Evolutionary conservation across 2,329 filamentous ascomycete genomes (phyloP).

Genomic region (Chaetomiaceae sp.): DNA sequence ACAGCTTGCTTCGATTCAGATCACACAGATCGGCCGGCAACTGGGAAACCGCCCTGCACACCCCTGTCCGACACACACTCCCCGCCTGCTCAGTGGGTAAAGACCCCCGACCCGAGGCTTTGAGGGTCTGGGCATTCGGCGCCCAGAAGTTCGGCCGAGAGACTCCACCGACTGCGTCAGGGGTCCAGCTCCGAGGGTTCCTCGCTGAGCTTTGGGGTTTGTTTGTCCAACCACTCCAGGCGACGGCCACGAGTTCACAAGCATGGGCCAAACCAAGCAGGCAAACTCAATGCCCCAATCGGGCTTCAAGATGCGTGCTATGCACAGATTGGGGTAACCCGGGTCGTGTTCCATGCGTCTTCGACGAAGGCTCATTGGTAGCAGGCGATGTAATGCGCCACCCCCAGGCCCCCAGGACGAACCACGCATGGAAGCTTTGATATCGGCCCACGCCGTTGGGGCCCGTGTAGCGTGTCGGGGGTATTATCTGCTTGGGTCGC

Average conservation of each 20-base stretch:
- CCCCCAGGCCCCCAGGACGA: too few relatives aligned
- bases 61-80: not conserved
- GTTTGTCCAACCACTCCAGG: too few relatives aligned
- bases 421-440: not conserved
- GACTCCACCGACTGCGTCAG: not conserved
- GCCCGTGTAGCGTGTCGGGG: not conserved
- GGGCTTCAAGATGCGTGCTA: too few relatives aligned
- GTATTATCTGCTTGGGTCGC: not conserved
- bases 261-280: too few relatives aligned
- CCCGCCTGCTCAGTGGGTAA: constrained; percentile 5
- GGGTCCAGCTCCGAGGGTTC: too few relatives aligned
- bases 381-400: too few relatives aligned
- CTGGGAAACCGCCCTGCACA: not conserved
- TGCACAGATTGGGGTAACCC: too few relatives aligned
- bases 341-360: too few relatives aligned
- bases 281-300: too few relatives aligned
- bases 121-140: not conserved
- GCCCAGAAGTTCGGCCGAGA: constrained; percentile 1
- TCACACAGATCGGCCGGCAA: not conserved
- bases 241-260: too few relatives aligned
- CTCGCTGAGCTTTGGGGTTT: too few relatives aligned
- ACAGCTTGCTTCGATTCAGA: not conserved
- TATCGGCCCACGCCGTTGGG: constrained; percentile 6
- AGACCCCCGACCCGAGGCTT: constrained; percentile 1
- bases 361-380: too few relatives aligned